phyloP scores from a whole-genome alignment of 495 filamentous ascomycete genomes.

The Penicillium desertorum region DNA sequence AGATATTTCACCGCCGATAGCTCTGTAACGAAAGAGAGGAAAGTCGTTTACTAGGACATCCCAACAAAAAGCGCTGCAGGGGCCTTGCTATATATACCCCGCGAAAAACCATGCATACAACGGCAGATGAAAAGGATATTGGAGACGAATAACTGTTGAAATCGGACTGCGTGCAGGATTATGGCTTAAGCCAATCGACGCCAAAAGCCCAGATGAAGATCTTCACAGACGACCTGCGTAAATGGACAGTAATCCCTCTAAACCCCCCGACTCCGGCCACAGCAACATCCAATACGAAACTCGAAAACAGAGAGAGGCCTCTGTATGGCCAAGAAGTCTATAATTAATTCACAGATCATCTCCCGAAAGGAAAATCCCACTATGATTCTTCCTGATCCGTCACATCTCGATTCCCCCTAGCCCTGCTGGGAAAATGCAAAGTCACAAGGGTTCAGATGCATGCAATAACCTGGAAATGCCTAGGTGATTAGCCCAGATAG shows the following conservation, averaged over 20 bases:
- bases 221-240: slow-evolving; percentile 6
- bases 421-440: background rate
- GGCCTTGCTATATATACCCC: background rate
- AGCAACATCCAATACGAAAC: background rate
- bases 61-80: background rate
- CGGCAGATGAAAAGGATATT: background rate
- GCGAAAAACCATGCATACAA: background rate
- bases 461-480: background rate
- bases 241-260: slow-evolving; percentile 18
- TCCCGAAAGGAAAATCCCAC: background rate
- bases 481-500: background rate
- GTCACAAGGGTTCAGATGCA: background rate
- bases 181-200: background rate
- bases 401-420: background rate
- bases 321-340: background rate
- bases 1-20: background rate
- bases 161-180: background rate
- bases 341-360: background rate
- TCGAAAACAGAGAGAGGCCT: background rate
- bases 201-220: background rate
- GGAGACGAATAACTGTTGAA: background rate
- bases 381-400: background rate
- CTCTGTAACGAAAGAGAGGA: background rate
- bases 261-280: slow-evolving; percentile 25
- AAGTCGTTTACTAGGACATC: background rate